Percentiles rank a stretch among this genome's conserved stretches.
Conservation (phyloP, 371 early-diverging fungal genomes). For the Furculomyces boomerangus region DNA sequence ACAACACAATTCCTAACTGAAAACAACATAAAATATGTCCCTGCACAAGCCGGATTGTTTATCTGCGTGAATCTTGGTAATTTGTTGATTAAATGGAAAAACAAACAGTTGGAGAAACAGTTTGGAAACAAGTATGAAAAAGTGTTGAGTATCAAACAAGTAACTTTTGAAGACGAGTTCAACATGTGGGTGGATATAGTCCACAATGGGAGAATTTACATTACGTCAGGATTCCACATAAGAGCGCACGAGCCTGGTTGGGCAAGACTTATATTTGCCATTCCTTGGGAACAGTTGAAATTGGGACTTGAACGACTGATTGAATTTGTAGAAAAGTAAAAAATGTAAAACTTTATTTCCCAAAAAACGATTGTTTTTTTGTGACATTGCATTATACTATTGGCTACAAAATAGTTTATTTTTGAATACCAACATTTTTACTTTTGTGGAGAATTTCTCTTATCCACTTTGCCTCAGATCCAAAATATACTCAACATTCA, state of each 20-base stretch:
- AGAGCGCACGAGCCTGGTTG: conserved; percentile 34
- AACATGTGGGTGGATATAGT: conserved; percentile 21
- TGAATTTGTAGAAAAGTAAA: not conserved
- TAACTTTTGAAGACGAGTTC: conserved; percentile 19
- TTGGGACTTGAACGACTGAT: conserved; percentile 27
- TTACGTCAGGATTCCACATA: conserved; percentile 44
- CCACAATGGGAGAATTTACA: conserved; percentile 30
- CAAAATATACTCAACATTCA: too few relatives aligned
- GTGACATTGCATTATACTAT: too few relatives aligned
- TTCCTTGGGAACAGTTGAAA: conserved; percentile 22
- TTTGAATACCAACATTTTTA: too few relatives aligned
- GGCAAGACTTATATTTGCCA: conserved; percentile 39
- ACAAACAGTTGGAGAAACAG: conserved; percentile 4
- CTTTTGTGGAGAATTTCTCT: too few relatives aligned
- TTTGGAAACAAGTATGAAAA: conserved; percentile 10
- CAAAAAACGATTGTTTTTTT: too few relatives aligned
- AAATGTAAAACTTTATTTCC: too few relatives aligned
- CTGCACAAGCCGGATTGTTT: conserved; percentile 46
- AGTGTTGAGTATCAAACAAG: not conserved
- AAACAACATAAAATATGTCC: conserved; percentile 29
- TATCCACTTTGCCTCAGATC: too few relatives aligned
- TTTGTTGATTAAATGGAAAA: conserved; percentile 7
- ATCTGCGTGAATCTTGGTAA: conserved; percentile 34
- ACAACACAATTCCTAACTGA: conserved; percentile 22
- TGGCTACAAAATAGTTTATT: too few relatives aligned